A percentile compares a stretch with the other conserved stretches of the same genome.
These are phyloP conservation scores for Thraustochytrium sp. DNA, from an alignment of 352 stramenopile species.

Conservation along the genomic window DNA sequence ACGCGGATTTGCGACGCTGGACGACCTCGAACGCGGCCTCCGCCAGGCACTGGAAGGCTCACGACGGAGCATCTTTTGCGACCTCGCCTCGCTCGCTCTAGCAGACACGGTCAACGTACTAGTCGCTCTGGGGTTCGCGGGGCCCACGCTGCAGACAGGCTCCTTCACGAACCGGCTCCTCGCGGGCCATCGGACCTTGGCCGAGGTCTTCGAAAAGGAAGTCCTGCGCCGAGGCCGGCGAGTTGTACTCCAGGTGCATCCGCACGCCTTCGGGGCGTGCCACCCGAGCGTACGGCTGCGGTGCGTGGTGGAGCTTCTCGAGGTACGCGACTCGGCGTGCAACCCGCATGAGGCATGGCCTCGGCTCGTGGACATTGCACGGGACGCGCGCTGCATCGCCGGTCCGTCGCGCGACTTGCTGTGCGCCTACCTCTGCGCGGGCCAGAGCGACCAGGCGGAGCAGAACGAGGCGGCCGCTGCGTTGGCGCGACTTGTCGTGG, in stretches of 20 bases:
- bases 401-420: background rate
- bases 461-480: background rate
- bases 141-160: background rate
- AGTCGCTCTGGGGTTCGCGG: background rate
- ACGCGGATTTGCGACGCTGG: background rate
- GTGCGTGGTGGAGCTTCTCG: background rate
- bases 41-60: background rate
- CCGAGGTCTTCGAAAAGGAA: background rate
- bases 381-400: background rate
- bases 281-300: background rate
- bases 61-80: background rate
- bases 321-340: background rate
- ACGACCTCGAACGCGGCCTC: background rate
- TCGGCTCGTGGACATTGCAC: background rate
- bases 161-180: background rate
- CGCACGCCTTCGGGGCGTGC: background rate
- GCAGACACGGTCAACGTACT: conserved; percentile 33
- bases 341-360: background rate
- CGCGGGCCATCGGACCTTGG: background rate
- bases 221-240: background rate
- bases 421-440: background rate
- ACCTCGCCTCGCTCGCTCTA: conserved; percentile 1
- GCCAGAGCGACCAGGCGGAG: background rate
- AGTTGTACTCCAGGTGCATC: conserved; percentile 4
- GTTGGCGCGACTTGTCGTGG: conserved; percentile 6